phyloP scores from a whole-genome alignment of 768 basidiomycete species.

The Imleria badia region DNA sequence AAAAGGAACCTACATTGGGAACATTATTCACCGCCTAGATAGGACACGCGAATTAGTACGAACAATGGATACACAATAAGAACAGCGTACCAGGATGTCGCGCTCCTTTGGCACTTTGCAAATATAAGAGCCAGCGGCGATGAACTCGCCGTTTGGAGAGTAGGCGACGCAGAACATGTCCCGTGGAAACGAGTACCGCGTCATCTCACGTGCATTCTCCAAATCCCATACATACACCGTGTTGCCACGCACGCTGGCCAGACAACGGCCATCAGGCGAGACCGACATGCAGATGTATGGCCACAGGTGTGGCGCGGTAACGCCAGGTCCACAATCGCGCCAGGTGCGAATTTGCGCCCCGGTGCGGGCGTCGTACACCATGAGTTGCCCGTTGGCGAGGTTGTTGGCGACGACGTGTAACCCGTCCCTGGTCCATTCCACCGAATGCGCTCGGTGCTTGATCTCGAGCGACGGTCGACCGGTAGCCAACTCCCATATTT shows the following conservation, averaged over 20 bases:
- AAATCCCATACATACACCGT: constrained; percentile 19
- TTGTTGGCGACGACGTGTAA: constrained; percentile 19
- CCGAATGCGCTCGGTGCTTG: constrained; percentile 25
- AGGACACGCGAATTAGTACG: not conserved
- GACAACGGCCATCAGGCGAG: constrained; percentile 15
- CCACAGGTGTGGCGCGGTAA: constrained; percentile 14
- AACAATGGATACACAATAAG: not conserved
- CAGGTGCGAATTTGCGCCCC: constrained; percentile 22
- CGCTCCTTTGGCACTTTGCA: constrained; percentile 12
- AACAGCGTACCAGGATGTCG: constrained; percentile 9
- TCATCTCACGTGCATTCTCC: constrained; percentile 13
- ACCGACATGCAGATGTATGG: constrained; percentile 26
- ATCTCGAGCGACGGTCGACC: constrained; percentile 23
- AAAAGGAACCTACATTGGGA: constrained; percentile 7
- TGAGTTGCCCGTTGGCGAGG: constrained; percentile 24
- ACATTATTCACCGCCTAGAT: constrained; percentile 3
- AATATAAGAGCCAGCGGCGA: constrained; percentile 17
- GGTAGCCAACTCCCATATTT: constrained; percentile 21
- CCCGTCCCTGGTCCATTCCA: constrained; percentile 27
- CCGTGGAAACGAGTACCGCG: constrained; percentile 22
- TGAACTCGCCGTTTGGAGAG: constrained; percentile 21
- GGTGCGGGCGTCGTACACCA: constrained; percentile 20
- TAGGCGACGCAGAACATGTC: constrained; percentile 24
- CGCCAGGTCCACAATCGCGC: constrained; percentile 10
- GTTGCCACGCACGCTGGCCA: constrained; percentile 22